These are phyloP conservation scores for Penicillium nordicum DNA, from an alignment of 2,329 filamentous ascomycete species.

Conservation along the genomic window DNA sequence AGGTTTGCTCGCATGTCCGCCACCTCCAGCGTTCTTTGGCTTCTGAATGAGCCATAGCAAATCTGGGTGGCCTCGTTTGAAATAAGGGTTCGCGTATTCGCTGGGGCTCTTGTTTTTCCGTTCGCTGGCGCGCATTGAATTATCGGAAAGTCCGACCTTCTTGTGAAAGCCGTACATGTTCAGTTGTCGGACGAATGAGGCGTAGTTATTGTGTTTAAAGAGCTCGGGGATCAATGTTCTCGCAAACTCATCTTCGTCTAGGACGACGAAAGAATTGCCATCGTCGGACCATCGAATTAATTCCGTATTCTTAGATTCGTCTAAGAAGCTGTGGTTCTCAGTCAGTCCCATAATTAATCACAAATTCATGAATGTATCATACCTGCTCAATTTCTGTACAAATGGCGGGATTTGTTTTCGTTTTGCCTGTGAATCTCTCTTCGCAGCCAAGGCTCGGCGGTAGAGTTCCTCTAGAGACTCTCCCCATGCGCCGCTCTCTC, in stretches of 20 bases:
- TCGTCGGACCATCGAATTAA: slow-evolving; percentile 96
- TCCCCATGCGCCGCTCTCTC: slow-evolving; percentile 42
- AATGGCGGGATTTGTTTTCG: slow-evolving; percentile 96
- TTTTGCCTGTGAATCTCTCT: slow-evolving; percentile 83
- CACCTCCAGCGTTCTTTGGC: slow-evolving; percentile 66
- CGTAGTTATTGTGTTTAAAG: slow-evolving; percentile 78
- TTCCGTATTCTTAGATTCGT: slow-evolving; percentile 88
- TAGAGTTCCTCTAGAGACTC: slow-evolving; percentile 76
- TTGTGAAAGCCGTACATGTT: slow-evolving; percentile 65
- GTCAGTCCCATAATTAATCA: slow-evolving; percentile 8
- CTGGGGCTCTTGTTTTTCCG: slow-evolving; percentile 96
- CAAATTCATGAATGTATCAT: slow-evolving; percentile 32
- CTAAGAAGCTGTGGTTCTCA: slow-evolving; percentile 69
- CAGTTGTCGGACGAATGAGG: slow-evolving; percentile 70
- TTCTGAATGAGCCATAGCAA: slow-evolving; percentile 96
- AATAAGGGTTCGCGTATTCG: slow-evolving; percentile 97
- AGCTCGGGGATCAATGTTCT: slow-evolving; percentile 70
- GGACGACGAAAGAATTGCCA: slow-evolving; percentile 91
- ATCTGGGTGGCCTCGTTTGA: slow-evolving; percentile 87
- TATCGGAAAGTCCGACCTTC: slow-evolving; percentile 85
- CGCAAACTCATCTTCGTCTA: slow-evolving; percentile 89
- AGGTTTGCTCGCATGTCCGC: slow-evolving; percentile 51
- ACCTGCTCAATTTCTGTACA: slow-evolving; percentile 97
- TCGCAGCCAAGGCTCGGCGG: slow-evolving; percentile 73
- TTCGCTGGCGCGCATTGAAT: slow-evolving; percentile 96